Base-by-base conservation (phyloP, 352 stramenopile genomes). In the Pythium folliculosum region DNA sequence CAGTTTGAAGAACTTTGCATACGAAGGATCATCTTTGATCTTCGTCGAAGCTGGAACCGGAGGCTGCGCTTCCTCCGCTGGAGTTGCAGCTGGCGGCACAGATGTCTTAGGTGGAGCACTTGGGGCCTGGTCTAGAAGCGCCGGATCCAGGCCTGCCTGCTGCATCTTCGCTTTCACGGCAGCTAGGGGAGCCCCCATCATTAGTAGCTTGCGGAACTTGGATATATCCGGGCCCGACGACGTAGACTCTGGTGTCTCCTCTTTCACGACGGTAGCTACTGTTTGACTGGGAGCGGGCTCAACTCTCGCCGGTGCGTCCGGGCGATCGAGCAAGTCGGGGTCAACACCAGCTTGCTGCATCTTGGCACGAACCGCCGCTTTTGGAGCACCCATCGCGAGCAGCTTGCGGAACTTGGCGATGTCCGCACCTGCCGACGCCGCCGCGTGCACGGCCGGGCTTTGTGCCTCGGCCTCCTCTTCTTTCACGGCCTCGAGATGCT, bases 171-270 rank as follows among this genome's bases (percentile, higher is more conserved):
- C 78, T 50, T 82, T 78, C 12, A 88, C 77, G 10, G 86, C 90
- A 27, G 84, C 90, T 7, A 86, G 72, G 1, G 85, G 88, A 13
- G 93, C 84, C 3, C 88, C 89, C 84, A 97, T 95, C 1, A 78
- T 78, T 14, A 96, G 58, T 73, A 99, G 87, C 67, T 98, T 98
- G 43, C 97, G 97, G 64, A 98, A 98, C 35, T 87, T 86, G 6
- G 75, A 76, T 49, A 89, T 51, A 47, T 88, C 78, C 16, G 70
- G 60, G 9, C 45, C 74, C 19, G 50, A 32, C 0, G 54, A 14
- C 5, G 65, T 57, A 7, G 49, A 17, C 19, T 65, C 49, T 1
- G 61, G 2, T 12, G 51, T 56, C 25, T 7, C 71, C n/a, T 63
- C 14, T 4, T 47, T 12, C 17, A 35, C n/a, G 4, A 40, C 57